Conservation (phyloP, 345 rosid species). For the Lagerstroemia speciosa region DNA sequence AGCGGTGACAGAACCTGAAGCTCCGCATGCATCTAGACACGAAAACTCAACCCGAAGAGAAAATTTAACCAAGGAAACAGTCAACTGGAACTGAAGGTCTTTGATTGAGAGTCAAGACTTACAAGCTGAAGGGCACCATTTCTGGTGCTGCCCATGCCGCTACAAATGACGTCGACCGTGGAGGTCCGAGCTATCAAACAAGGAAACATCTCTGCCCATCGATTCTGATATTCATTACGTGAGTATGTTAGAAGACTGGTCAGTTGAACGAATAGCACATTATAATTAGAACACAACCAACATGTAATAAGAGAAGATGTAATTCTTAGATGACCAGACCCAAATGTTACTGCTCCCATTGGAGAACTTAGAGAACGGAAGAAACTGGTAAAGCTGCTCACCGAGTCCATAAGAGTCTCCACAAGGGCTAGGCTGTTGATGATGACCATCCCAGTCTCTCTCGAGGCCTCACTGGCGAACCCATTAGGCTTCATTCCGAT, state of each 20-base stretch:
- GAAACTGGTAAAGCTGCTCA: conserved; percentile 23
- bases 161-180: conserved; percentile 63
- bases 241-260: neutral
- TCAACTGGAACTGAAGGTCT: neutral
- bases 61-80: neutral
- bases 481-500: conserved; percentile 61
- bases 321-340: neutral
- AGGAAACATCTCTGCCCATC: conserved; percentile 99
- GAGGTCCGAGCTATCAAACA: conserved; percentile 71
- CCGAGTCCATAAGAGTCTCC: conserved; percentile 90
- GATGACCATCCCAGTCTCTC: conserved; percentile 77
- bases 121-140: conserved; percentile 94
- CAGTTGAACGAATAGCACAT: neutral
- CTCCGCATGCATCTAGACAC: conserved; percentile 77
- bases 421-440: conserved; percentile 85
- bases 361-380: neutral
- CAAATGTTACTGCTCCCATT: neutral
- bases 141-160: conserved; percentile 85
- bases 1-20: conserved; percentile 81
- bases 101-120: neutral
- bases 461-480: conserved; percentile 75
- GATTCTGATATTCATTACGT: conserved; percentile 35
- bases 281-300: neutral
- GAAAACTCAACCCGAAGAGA: neutral
- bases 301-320: neutral